These are phyloP conservation scores for Macrophomina phaseolina DNA, from an alignment of 2,329 filamentous ascomycete species.

Conservation along the genomic window DNA sequence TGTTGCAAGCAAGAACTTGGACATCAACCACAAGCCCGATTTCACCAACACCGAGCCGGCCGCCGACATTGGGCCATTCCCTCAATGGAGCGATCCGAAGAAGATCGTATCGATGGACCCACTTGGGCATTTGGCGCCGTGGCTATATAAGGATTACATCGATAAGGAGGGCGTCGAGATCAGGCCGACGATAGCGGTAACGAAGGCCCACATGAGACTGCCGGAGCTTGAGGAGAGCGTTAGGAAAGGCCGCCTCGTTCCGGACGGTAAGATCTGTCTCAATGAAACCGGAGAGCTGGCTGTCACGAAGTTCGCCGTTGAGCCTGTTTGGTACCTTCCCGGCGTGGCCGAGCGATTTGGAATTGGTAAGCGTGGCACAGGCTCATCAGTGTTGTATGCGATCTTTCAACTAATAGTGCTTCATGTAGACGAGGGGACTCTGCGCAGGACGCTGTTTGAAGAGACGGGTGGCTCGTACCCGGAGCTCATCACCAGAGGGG, in stretches of 20 bases:
- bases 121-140: slow-evolving; percentile 83
- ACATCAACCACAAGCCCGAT: slow-evolving; percentile 78
- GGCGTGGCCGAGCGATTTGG: slow-evolving; percentile 87
- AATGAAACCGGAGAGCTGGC: slow-evolving; percentile 86
- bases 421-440: slow-evolving; percentile 75
- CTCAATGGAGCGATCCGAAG: slow-evolving; percentile 84
- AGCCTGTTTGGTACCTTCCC: slow-evolving; percentile 72
- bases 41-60: slow-evolving; percentile 90
- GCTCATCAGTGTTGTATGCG: slow-evolving; percentile 9
- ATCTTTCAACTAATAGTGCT: slow-evolving; percentile 4
- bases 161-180: slow-evolving; percentile 82
- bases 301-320: slow-evolving; percentile 96
- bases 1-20: slow-evolving; percentile 87
- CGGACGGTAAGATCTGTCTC: slow-evolving; percentile 88
- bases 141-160: slow-evolving; percentile 81
- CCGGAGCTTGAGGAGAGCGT: slow-evolving; percentile 93
- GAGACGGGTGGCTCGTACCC: slow-evolving; percentile 96
- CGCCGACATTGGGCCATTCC: slow-evolving; percentile 85
- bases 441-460: slow-evolving; percentile 89
- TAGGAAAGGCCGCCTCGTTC: slow-evolving; percentile 72
- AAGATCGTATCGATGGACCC: slow-evolving; percentile 99
- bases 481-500: slow-evolving; percentile 90
- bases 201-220: slow-evolving; percentile 94
- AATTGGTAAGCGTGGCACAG: slow-evolving; percentile 63
- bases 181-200: slow-evolving; percentile 88